Base-by-base conservation (phyloP, 768 basidiomycete species). In the Russula virescens region DNA sequence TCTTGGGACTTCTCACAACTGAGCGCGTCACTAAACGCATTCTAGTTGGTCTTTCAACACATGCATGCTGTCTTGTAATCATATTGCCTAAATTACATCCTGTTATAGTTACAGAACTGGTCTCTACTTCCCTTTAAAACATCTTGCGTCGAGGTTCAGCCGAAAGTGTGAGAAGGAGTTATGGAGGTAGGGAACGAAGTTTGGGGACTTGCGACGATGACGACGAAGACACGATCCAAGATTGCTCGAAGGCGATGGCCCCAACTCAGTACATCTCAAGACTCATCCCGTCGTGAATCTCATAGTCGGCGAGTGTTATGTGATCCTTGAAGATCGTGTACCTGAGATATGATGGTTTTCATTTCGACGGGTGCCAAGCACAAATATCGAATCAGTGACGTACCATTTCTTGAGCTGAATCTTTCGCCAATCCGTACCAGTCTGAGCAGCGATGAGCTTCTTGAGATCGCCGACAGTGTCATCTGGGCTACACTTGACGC, bases 391-490 rank as follows among this genome's bases (percentile, higher is more conserved):
- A 51, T 14, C 3, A 5, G 21, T 23, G 74, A 19, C 87, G 62
- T 67, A 92, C 97, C 95, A 98, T 82, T 98, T 98, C 87, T 97
- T 98, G 56, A 99, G 77, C 71, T 86, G 83, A 62, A 99, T 96
- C 83, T 96, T 98, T 38, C 74, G 76, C 5, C 77, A 70, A 70
- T 92, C 85, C 18, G 96, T 97, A 58, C 97, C 97, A 0, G 84
- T 97, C 74, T 99, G 97, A 0, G 94, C 96, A 2, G 89, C 96
- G 68, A 99, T 98, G 63, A 99, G 86, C 74, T 89, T 89, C 82
- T 98, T 98, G 66, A 99, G 80, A 73, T 98, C 96, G 46, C 96
- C 96, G 40, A 99, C 92, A 1, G 97, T 98, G 73, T 99, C 97
- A 16, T 96, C 87, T 5, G 92, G 84, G 74, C 87, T 88, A 78